Conservation (phyloP, 805 yeast species). For the Metschnikowia gruessii region DNA sequence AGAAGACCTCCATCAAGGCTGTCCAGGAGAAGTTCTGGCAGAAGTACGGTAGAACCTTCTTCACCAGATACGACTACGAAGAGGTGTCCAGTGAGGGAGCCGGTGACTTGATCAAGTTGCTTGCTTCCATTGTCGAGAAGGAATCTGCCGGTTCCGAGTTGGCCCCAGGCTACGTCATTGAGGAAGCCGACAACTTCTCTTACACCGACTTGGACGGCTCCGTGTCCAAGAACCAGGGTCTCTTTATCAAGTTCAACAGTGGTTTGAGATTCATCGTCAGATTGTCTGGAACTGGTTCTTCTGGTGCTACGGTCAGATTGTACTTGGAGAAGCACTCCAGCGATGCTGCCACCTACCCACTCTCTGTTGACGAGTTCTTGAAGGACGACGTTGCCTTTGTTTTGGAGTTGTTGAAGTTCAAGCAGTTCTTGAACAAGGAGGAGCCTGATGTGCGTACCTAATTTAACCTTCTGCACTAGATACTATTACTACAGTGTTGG, state of each 20-base stretch:
- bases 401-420: conserved; percentile 64
- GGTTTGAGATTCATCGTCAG: conserved; percentile 88
- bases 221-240: conserved; percentile 83
- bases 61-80: conserved; percentile 94
- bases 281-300: conserved; percentile 94
- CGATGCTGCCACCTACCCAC: conserved; percentile 49
- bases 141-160: conserved; percentile 46
- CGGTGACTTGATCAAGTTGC: conserved; percentile 53
- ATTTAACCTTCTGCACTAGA: neutral
- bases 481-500: conserved; percentile 25
- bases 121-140: conserved; percentile 29
- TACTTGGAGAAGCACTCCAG: conserved; percentile 80
- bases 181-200: conserved; percentile 81
- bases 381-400: conserved; percentile 59
- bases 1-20: conserved; percentile 62
- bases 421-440: conserved; percentile 72
- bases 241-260: conserved; percentile 73
- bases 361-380: conserved; percentile 66
- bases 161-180: conserved; percentile 51
- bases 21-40: conserved; percentile 87
- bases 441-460: conserved; percentile 89
- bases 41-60: conserved; percentile 93
- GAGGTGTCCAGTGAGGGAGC: conserved; percentile 78
- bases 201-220: conserved; percentile 95
- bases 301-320: conserved; percentile 94